Evolutionary conservation across 345 rosid genomes (phyloP).

Genomic region (Turritis glabra): DNA sequence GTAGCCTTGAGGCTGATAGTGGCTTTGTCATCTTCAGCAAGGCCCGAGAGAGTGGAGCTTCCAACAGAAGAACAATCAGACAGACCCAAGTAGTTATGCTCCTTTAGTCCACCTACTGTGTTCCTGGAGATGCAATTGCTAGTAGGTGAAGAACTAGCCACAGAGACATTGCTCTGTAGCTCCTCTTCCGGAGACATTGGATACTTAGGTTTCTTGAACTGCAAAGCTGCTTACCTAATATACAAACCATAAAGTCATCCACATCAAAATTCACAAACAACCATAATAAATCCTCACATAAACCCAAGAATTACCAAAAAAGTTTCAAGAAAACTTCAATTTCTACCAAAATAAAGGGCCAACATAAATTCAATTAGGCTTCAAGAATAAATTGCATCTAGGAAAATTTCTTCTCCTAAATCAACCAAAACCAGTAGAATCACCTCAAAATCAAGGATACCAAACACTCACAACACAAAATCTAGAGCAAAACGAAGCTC

Average conservation of each 20-base stretch:
- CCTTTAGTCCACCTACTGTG: conserved; percentile 44
- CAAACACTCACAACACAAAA: not conserved
- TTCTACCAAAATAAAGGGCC: not conserved
- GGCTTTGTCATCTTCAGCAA: conserved; percentile 49
- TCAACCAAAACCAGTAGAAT: not conserved
- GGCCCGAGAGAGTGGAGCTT: conserved; percentile 59
- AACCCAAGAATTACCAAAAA: not conserved
- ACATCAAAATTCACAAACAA: conserved; percentile 5
- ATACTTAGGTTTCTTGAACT: conserved; percentile 4
- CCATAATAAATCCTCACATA: not conserved
- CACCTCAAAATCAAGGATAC: not conserved
- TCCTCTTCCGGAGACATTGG: conserved; percentile 79
- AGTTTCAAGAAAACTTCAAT: not conserved
- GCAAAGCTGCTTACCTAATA: conserved; percentile 12
- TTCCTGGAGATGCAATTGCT: conserved; percentile 29
- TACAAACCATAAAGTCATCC: not conserved
- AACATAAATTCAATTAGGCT: too few species aligned
- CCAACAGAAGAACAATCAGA: conserved; percentile 87
- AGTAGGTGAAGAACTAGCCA: conserved; percentile 52
- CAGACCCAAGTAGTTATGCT: conserved; percentile 74
- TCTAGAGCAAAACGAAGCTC: not conserved
- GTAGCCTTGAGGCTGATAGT: conserved; percentile 78
- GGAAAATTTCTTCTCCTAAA: not conserved
- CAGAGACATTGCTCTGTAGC: conserved; percentile 43
- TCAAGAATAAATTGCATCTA: not conserved